Evolutionary conservation across 495 filamentous ascomycete species (phyloP).

Genomic region (Penicillium nucicola): DNA sequence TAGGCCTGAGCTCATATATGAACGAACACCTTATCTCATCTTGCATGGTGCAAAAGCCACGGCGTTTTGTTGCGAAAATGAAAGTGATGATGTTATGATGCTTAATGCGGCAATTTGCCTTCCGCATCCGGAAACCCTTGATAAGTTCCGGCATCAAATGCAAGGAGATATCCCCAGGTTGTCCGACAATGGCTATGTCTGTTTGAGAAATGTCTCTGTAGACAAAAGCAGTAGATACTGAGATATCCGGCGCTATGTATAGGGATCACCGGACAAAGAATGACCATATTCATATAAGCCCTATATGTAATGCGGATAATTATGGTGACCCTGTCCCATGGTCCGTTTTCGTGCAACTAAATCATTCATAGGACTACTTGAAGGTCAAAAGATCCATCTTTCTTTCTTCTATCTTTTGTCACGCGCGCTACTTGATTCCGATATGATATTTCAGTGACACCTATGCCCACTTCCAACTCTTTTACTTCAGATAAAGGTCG

Average conservation of each 20-base stretch:
- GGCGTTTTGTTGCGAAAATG: constrained; percentile 8
- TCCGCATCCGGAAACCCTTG: constrained; percentile 29
- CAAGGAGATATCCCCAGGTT: constrained; percentile 1
- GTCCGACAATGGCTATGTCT: constrained; percentile 14
- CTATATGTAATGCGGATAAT: constrained; percentile 38
- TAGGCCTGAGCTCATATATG: background rate
- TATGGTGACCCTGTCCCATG: constrained; percentile 38
- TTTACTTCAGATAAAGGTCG: constrained; percentile 10
- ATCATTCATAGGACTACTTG: constrained; percentile 22
- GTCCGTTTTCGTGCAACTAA: constrained; percentile 39
- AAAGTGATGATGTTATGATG: constrained; percentile 26
- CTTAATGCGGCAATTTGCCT: constrained; percentile 24
- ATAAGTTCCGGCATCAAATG: constrained; percentile 16
- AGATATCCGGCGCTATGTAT: constrained; percentile 15
- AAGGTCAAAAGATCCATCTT: constrained; percentile 31
- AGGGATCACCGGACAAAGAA: constrained; percentile 23
- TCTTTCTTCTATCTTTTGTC: constrained; percentile 13
- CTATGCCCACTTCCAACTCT: no score
- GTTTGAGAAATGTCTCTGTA: constrained; percentile 3
- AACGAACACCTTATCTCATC: background rate
- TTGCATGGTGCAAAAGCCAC: background rate
- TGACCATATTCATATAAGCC: constrained; percentile 12
- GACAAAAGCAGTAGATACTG: background rate
- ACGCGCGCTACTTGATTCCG: constrained; percentile 16
- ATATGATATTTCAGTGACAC: constrained; percentile 13